Conservation (phyloP, 176 grass and related monocot genomes). For the sorghum (Sorghum bicolor) region DNA sequence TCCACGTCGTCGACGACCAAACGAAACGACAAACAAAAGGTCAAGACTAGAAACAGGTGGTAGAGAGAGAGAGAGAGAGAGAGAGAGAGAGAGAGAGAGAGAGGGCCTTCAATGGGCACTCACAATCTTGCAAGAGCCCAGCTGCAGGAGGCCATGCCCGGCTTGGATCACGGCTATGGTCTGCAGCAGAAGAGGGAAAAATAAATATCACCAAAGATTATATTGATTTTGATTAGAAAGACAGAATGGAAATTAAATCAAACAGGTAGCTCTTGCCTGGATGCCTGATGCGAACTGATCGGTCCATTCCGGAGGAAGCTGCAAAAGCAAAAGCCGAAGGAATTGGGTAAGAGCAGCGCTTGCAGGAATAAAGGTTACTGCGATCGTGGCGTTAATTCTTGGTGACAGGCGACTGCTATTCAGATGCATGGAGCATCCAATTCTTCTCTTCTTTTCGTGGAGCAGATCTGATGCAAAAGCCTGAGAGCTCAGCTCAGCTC, state of each 20-base stretch:
- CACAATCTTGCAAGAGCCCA: slow-evolving; percentile 98
- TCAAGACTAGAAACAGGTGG: background rate
- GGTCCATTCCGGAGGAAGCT: slow-evolving; percentile 98
- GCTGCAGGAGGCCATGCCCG: slow-evolving; percentile 92
- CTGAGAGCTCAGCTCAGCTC: background rate
- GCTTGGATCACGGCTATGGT: slow-evolving; percentile 99
- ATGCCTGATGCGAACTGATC: slow-evolving; percentile 97
- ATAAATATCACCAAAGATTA: background rate
- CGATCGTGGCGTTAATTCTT: slow-evolving; percentile 30
- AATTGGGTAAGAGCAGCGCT: slow-evolving; percentile 16
- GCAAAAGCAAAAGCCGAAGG: slow-evolving; percentile 41
- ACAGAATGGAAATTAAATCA: background rate
- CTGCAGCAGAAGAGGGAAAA: slow-evolving; percentile 27
- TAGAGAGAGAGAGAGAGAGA: no score
- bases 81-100: no score
- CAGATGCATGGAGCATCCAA: slow-evolving; percentile 27
- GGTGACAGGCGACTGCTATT: background rate
- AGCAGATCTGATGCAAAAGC: slow-evolving; percentile 49
- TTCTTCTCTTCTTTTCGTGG: slow-evolving; percentile 36
- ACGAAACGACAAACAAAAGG: slow-evolving; percentile 32
- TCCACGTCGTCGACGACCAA: slow-evolving; percentile 2
- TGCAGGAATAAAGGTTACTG: slow-evolving; percentile 48
- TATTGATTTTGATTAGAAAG: background rate
- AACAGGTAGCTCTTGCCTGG: slow-evolving; percentile 42
- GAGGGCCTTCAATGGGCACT: slow-evolving; percentile 38